These are phyloP conservation scores for Agaricus blazei DNA, from an alignment of 768 basidiomycete genomes.

Conservation along the genomic window DNA sequence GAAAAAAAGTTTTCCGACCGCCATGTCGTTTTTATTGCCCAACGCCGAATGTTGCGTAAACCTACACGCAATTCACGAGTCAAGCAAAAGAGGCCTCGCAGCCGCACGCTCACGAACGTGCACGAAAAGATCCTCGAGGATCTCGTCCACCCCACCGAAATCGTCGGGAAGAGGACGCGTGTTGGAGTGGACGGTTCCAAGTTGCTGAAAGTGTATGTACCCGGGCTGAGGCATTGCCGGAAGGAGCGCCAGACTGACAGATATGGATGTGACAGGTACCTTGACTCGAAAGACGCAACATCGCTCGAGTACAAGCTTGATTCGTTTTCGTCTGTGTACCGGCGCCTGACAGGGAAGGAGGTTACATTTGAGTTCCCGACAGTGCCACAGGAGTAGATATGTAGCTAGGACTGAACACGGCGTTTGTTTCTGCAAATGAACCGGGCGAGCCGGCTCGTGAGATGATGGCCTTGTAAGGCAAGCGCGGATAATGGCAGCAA, in stretches of 20 bases:
- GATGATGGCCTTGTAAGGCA: slow-evolving; percentile 25
- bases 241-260: slow-evolving; percentile 6
- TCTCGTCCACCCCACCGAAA: slow-evolving; percentile 98
- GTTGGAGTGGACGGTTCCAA: slow-evolving; percentile 92
- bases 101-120: slow-evolving; percentile 93
- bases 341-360: slow-evolving; percentile 93
- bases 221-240: neutral
- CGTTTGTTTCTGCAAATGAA: slow-evolving; percentile 11
- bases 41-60: slow-evolving; percentile 97
- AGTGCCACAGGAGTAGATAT: slow-evolving; percentile 53
- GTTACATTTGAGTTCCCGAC: slow-evolving; percentile 92
- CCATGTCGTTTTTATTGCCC: slow-evolving; percentile 98
- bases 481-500: slow-evolving; percentile 25
- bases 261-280: slow-evolving; percentile 56
- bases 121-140: slow-evolving; percentile 99
- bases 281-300: slow-evolving; percentile 97
- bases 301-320: slow-evolving; percentile 99
- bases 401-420: slow-evolving; percentile 19
- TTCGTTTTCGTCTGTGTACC: slow-evolving; percentile 97
- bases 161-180: slow-evolving; percentile 97
- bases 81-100: slow-evolving; percentile 94
- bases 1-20: slow-evolving; percentile 99
- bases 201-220: slow-evolving; percentile 92
- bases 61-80: slow-evolving; percentile 91
- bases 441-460: slow-evolving; percentile 6